phyloP scores from a whole-genome alignment of 495 filamentous ascomycete species.

The Talaromyces liani region DNA sequence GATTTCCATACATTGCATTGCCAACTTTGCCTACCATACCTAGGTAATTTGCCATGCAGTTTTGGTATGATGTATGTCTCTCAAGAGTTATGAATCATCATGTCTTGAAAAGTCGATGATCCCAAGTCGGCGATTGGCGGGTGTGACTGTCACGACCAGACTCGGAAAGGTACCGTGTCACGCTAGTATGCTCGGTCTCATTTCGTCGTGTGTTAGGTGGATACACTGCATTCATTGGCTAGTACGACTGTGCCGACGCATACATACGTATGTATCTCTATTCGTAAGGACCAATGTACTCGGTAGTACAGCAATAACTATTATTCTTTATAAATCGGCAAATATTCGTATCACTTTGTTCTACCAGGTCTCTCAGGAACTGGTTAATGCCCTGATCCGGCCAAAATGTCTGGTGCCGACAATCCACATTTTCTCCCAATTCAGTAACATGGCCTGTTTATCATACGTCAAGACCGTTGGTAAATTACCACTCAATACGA shows the following conservation, averaged over 20 bases:
- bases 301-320: not conserved
- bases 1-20: not conserved
- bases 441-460: not conserved
- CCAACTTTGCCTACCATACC: not conserved
- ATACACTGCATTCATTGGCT: not conserved
- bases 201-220: not conserved
- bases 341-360: not conserved
- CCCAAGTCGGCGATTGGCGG: not conserved
- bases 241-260: not conserved
- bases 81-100: not conserved
- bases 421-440: not conserved
- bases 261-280: not conserved
- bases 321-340: not conserved
- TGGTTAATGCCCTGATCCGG: not conserved
- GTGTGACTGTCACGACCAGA: not conserved
- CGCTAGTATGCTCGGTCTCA: not conserved
- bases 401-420: not conserved
- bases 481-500: not conserved
- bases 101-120: not conserved
- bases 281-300: not conserved
- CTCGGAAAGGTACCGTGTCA: not conserved
- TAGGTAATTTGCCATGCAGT: not conserved
- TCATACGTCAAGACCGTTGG: not conserved
- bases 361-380: not conserved
- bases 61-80: not conserved